A percentile compares a stretch with the other conserved stretches of the same genome.
These are phyloP conservation scores for Flaveria floridana DNA, from an alignment of 140 eudicot genomes.

Conservation along the genomic window DNA sequence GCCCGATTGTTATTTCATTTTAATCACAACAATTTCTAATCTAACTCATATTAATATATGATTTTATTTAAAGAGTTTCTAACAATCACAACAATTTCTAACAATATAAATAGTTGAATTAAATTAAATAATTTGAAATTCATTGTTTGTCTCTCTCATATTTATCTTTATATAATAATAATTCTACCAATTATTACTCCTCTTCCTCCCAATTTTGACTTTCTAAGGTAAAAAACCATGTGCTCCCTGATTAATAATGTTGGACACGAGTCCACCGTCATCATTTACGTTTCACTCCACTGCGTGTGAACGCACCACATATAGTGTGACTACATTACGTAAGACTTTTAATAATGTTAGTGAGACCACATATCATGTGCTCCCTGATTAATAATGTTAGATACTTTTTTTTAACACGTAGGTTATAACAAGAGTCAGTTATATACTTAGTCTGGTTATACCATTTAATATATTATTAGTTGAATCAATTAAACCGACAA, in stretches of 20 bases:
- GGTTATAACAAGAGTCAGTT: too few relatives aligned
- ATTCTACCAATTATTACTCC: background rate
- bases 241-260: background rate
- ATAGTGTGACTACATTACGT: conserved; percentile 10
- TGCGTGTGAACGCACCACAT: conserved; percentile 34
- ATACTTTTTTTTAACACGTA: background rate
- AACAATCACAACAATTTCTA: too few relatives aligned
- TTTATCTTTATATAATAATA: background rate
- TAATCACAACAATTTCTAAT: too few relatives aligned
- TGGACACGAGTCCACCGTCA: background rate
- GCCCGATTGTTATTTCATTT: too few relatives aligned
- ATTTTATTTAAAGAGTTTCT: too few relatives aligned
- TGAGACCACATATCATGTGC: too few relatives aligned
- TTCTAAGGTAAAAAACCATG: background rate
- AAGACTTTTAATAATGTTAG: background rate
- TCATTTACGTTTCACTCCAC: conserved; percentile 2
- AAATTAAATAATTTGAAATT: too few relatives aligned
- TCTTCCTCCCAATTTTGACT: conserved; percentile 1
- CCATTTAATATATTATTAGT: too few relatives aligned
- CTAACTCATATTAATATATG: too few relatives aligned
- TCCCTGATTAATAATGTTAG: too few relatives aligned
- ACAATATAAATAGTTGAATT: too few relatives aligned
- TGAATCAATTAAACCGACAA: background rate
- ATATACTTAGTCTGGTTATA: background rate
- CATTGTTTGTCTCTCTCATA: background rate